Percentiles rank a stretch among this genome's conserved stretches.
Evolutionary conservation across 2,329 filamentous ascomycete species (phyloP).

Genomic region (Didymella pinodella): DNA sequence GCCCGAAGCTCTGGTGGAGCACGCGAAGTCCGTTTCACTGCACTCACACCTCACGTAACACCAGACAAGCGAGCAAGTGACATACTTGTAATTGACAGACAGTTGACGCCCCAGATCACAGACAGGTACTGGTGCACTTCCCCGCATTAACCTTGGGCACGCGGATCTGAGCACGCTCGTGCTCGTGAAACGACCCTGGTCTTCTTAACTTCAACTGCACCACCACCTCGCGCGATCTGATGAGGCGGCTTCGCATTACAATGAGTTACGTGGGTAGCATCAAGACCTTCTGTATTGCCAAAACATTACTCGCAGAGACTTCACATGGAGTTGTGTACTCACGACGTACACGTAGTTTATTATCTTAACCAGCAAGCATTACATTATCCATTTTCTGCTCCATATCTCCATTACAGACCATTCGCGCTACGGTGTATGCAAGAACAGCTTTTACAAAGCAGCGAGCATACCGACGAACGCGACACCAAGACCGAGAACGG

Average conservation of each 20-base stretch:
- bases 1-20: slow-evolving; percentile 22
- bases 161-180: neutral
- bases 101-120: neutral
- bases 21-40: slow-evolving; percentile 24
- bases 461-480: slow-evolving; percentile 40
- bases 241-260: neutral
- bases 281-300: neutral
- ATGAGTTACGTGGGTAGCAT: neutral
- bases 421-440: neutral
- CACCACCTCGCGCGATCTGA: neutral
- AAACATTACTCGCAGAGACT: neutral
- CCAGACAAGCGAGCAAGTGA: neutral
- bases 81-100: neutral
- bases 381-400: neutral
- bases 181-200: neutral
- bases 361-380: neutral
- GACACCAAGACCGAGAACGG: slow-evolving; percentile 36
- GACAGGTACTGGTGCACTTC: neutral
- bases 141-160: neutral
- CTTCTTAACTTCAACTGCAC: neutral
- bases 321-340: neutral
- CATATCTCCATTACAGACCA: neutral
- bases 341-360: neutral
- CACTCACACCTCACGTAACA: slow-evolving; percentile 13
- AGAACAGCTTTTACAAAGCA: slow-evolving; percentile 31